Conservation (phyloP, 768 basidiomycete species). For the Cystoderma amianthinum region DNA sequence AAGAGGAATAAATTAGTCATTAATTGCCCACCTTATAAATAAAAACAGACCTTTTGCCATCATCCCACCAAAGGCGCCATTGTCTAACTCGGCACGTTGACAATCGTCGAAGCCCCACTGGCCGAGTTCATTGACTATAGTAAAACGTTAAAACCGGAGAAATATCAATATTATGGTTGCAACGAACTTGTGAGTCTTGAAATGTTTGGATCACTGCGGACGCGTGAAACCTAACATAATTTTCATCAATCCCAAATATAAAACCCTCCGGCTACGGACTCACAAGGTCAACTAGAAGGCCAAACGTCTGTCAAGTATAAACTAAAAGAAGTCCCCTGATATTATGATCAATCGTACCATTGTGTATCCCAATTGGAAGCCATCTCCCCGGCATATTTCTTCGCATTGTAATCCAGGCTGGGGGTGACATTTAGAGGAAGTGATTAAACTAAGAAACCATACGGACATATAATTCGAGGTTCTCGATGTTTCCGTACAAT, state of each 20-base stretch:
- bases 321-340: neutral
- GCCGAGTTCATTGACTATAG: too few relatives aligned
- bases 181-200: too few relatives aligned
- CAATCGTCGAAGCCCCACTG: constrained; percentile 17
- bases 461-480: constrained; percentile 28
- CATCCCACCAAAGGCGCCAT: constrained; percentile 12
- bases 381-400: constrained; percentile 5
- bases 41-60: constrained; percentile 12
- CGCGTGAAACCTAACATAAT: constrained; percentile 15
- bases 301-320: constrained; percentile 9
- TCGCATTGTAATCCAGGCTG: constrained; percentile 13
- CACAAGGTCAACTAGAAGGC: constrained; percentile 13
- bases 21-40: too few relatives aligned
- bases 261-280: too few relatives aligned
- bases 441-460: neutral
- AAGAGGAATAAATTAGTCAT: too few relatives aligned
- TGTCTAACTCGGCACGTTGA: constrained; percentile 2
- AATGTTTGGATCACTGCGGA: constrained; percentile 15
- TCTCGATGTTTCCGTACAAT: constrained; percentile 24
- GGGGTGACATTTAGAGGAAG: neutral
- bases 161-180: too few relatives aligned
- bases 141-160: too few relatives aligned
- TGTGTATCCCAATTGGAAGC: constrained; percentile 15
- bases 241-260: too few relatives aligned
- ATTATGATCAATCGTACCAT: constrained; percentile 11